Percentiles rank a stretch among this genome's conserved stretches.
phyloP scores from a whole-genome alignment of 805 yeast genomes.

The Pichia scutulata region DNA sequence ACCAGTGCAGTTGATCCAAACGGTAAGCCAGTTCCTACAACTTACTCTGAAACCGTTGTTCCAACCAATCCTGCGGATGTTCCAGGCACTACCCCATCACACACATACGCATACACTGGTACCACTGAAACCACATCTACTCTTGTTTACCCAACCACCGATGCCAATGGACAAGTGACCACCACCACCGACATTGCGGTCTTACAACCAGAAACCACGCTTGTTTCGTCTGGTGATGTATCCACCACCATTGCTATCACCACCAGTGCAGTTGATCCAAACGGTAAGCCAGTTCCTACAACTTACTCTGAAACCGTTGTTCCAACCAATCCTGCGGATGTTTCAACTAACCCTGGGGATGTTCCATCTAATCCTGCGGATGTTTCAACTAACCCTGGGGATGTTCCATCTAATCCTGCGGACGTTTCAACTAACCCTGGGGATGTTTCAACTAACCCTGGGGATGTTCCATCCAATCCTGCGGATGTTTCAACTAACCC shows the following conservation, averaged over 20 bases:
- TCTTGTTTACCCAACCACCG: neutral
- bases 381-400: too few species aligned
- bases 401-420: too few species aligned
- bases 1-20: neutral
- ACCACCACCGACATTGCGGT: neutral
- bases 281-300: neutral
- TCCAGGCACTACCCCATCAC: neutral
- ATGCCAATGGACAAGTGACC: neutral
- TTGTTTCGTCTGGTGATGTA: neutral
- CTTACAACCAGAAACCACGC: neutral
- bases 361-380: neutral
- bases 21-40: neutral
- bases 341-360: neutral
- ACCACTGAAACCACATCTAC: neutral
- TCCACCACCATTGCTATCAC: neutral
- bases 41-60: neutral
- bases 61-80: neutral
- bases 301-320: neutral
- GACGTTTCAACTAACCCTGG: too few species aligned
- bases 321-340: neutral
- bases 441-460: too few species aligned
- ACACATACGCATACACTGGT: neutral
- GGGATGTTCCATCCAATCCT: too few species aligned
- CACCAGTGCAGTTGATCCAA: neutral
- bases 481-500: neutral